Percentiles rank a stretch among this genome's conserved stretches.
These are phyloP conservation scores for Paecilomyces niveus DNA, from an alignment of 2,329 filamentous ascomycete genomes.

Conservation along the genomic window DNA sequence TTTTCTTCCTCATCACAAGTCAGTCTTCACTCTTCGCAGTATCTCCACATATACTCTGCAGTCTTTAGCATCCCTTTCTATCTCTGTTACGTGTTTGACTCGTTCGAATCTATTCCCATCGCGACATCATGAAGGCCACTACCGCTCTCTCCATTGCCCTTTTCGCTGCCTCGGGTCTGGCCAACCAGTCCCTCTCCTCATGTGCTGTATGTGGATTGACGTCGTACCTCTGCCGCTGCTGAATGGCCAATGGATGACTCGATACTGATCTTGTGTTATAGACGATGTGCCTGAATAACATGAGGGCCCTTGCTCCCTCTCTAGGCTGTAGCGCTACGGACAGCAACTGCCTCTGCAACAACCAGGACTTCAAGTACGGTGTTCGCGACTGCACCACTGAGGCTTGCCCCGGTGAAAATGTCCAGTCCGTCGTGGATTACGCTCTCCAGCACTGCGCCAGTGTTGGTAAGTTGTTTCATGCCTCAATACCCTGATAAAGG, in stretches of 20 bases:
- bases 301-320: slow-evolving; percentile 31
- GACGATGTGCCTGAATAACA: slow-evolving; percentile 40
- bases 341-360: slow-evolving; percentile 34
- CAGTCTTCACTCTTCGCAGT: neutral
- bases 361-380: slow-evolving; percentile 35
- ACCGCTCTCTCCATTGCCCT: neutral
- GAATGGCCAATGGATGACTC: neutral
- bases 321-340: slow-evolving; percentile 35
- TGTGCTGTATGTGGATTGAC: neutral
- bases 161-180: neutral
- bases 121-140: slow-evolving; percentile 1
- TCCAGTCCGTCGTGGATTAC: slow-evolving; percentile 22
- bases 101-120: neutral
- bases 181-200: neutral
- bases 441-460: slow-evolving; percentile 30
- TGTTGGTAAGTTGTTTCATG: slow-evolving; percentile 8
- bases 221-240: neutral
- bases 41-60: neutral
- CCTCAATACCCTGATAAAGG: neutral
- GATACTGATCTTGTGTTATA: slow-evolving; percentile 16
- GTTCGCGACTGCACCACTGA: slow-evolving; percentile 40
- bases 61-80: neutral
- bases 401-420: slow-evolving; percentile 35
- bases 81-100: neutral
- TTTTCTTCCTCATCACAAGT: neutral